Base-by-base conservation (phyloP, 1,284 basidiomycete genomes). In the Porphyrellus sp. region DNA sequence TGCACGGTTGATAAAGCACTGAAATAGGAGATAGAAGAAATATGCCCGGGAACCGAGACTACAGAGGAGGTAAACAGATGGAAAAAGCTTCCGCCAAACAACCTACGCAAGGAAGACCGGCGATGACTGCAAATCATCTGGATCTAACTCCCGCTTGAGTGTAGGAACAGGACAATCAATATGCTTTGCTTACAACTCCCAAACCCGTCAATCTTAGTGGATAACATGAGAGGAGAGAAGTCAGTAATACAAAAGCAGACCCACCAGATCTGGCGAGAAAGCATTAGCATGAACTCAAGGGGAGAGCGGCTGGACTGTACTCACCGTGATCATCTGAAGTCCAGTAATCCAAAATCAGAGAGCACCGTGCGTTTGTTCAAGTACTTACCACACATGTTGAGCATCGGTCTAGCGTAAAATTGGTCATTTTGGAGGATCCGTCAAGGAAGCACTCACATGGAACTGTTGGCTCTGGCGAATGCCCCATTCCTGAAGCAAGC, bases 11-110 rank as follows among this genome's bases (percentile, higher is more conserved):
- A 91, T 83, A 70, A 96, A 96, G 58, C 91, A 89, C 63, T 97
- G 94, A 76, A 98, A 97, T 0, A 97, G 74, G 18, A 96, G 75
- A 73, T 85, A 98, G 76, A 89, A 94, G 70, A 95, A 95, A 71
- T 93, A 95, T 18, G 87, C 91, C 60, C 90, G 76, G 3, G 83
- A 73, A 18, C 93, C 93, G 51, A 91, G 85, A 8, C 88, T 91
- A 49, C 20, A 12, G 9, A 27, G 33, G 33, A 42, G 28, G 53
- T 58, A 0, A 58, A 30, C 41, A 2, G 1, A n/a, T 24, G 8
- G 15, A 13, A 40, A 8, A 47, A 28, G 35, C 1, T 21, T 38
- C 13, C 12, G 15, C n/a, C 27, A 39, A 8, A 47, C 20, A n/a
- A 67, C 81, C 60, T 64, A 89, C 88, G 76, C 71, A 59, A 75